Base-by-base conservation (phyloP, 495 filamentous ascomycete species). In the Neurospora sp. region DNA sequence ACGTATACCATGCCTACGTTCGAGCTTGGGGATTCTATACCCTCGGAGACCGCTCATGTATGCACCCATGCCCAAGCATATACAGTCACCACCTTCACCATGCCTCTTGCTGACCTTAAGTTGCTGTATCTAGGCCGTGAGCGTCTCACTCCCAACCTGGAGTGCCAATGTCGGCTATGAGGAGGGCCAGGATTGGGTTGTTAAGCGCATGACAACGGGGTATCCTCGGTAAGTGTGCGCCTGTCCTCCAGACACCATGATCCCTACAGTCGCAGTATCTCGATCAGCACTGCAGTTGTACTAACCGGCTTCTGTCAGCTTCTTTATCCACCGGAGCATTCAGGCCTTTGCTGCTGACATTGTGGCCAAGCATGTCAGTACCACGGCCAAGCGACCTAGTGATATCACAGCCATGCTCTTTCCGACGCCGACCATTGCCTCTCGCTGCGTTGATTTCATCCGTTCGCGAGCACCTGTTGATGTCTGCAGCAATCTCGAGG, bases 81-180 rank as follows among this genome's bases (percentile, higher is more conserved):
- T 35, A 31, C 12, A 82, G 87, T 79, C 53, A 27, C 72, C 37
- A 39, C 37, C 69, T 68, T 12, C 44, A 20, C 65, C 68, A n/a
- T 53, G 22, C 69, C 22, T 38, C 27, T 69, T 44, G 3, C 35
- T 39, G 69, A 44, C 37, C 37, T 42, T 7, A 39, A 39, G 53
- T 38, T 69, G 31, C 16, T 38, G 68, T 35, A 42, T 65, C 71
- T 73, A 98, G 95, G 96, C 96, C 68, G 93, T 98, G 73, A 98
- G 94, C 79, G 94, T 97, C 27, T 98, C 96, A 3, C 85, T 99
- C 40, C 96, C 96, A 61, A 96, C 95, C 84, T 99, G 96, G 96
- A 88, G 84, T 75, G 83, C 94, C 53, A 97, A 95, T 78, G 84
- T 98, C 37, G 96, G 87, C 3, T 99, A 99, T 75, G 96, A 98